Conservation (phyloP, 164 flowering plant genomes). For the Nymphaea colorata region DNA sequence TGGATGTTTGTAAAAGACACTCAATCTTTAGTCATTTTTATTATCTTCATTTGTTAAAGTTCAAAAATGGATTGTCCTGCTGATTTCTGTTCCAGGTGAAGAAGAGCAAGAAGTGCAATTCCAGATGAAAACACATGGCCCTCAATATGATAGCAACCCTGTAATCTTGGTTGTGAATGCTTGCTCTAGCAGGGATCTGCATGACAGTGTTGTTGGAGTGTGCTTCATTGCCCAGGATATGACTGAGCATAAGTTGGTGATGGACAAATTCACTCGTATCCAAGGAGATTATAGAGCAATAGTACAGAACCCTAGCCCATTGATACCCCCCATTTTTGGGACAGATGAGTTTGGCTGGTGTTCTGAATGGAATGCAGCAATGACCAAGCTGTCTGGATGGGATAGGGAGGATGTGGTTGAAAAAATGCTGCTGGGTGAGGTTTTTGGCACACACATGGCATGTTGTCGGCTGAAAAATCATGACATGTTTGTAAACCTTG, state of each 20-base stretch:
- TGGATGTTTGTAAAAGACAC: neutral
- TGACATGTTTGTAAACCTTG: conserved; percentile 70
- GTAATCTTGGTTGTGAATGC: conserved; percentile 85
- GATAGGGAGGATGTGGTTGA: conserved; percentile 58
- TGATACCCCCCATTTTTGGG: conserved; percentile 95
- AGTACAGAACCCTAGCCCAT: conserved; percentile 71
- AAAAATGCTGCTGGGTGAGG: conserved; percentile 89
- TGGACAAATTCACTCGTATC: conserved; percentile 96
- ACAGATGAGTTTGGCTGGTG: conserved; percentile 87
- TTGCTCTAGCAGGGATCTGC: conserved; percentile 77
- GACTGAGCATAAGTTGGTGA: conserved; percentile 69
- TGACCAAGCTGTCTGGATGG: conserved; percentile 71
- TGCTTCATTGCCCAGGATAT: conserved; percentile 94
- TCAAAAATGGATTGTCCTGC: neutral
- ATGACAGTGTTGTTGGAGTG: conserved; percentile 72
- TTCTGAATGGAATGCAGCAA: conserved; percentile 93
- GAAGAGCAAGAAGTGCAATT: conserved; percentile 80
- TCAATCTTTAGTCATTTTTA: neutral
- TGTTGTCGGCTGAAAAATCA: conserved; percentile 83
- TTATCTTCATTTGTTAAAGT: neutral
- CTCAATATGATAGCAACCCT: conserved; percentile 37
- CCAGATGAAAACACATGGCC: conserved; percentile 67
- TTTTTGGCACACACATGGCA: conserved; percentile 63
- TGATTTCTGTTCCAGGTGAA: conserved; percentile 35
- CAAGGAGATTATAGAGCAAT: conserved; percentile 95